Percentiles rank a stretch among this genome's conserved stretches.
phyloP scores from a whole-genome alignment of 495 filamentous ascomycete species.

The Aspergillus funiculosus region DNA sequence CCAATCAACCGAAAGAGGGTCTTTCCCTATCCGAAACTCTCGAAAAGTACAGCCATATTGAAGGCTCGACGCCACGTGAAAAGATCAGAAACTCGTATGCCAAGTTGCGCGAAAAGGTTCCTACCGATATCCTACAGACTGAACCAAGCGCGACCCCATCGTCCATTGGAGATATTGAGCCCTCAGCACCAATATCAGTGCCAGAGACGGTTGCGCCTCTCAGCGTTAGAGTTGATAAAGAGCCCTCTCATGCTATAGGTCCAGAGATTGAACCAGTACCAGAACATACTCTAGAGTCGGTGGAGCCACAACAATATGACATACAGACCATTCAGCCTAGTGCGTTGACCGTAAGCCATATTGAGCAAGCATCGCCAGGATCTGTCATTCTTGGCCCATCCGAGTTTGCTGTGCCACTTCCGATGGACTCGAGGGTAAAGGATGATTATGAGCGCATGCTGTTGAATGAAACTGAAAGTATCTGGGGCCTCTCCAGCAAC shows the following conservation, averaged over 20 bases:
- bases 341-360: slow-evolving; percentile 31
- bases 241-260: slow-evolving; percentile 11
- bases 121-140: slow-evolving; percentile 6
- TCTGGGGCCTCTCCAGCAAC: slow-evolving; percentile 24
- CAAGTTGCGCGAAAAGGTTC: slow-evolving; percentile 17
- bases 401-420: slow-evolving; percentile 41
- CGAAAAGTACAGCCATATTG: slow-evolving; percentile 27
- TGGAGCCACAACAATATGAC: slow-evolving; percentile 13
- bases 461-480: slow-evolving; percentile 20
- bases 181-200: slow-evolving; percentile 22
- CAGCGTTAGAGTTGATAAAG: slow-evolving; percentile 33
- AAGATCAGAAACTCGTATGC: slow-evolving; percentile 29
- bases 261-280: slow-evolving; percentile 13
- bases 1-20: slow-evolving; percentile 12
- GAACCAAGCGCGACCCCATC: slow-evolving; percentile 36
- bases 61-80: slow-evolving; percentile 28
- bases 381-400: slow-evolving; percentile 37
- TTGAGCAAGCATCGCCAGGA: slow-evolving; percentile 30
- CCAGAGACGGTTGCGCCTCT: slow-evolving; percentile 34
- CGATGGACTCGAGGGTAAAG: slow-evolving; percentile 43
- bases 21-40: slow-evolving; percentile 18
- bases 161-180: slow-evolving; percentile 39
- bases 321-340: slow-evolving; percentile 42
- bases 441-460: slow-evolving; percentile 40
- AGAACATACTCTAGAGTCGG: slow-evolving; percentile 20